Base-by-base conservation (phyloP, 2,329 filamentous ascomycete genomes). In the Leptographium lundbergii region DNA sequence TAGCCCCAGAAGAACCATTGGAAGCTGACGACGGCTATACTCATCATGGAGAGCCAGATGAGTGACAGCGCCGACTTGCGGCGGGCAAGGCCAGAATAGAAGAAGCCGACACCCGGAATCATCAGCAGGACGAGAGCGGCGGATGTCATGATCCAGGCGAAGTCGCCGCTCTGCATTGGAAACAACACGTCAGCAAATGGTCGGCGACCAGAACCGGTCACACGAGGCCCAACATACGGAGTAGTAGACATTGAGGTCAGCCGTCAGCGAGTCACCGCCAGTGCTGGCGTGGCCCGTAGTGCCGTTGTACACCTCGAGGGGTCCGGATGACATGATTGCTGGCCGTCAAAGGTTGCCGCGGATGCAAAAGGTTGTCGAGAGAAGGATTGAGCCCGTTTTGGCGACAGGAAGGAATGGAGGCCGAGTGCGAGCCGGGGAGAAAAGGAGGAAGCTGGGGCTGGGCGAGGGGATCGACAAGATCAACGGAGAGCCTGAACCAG, bases 1-100 rank as follows among this genome's bases (percentile, higher is more conserved):
- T 92, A 95, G 54, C 90, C 90, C 90, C 90, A 95, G 77, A 95
- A 92, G 77, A 95, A 95, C 90, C 91, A 96, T 69, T 95, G 89
- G 74, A 95, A 95, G 56, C 84, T 86, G 61, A 91, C 83, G 64
- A 95, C 83, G 13, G 83, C 88, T 4, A 87, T 82, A 19, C 88
- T 86, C 75, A 95, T 86, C 75, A 95, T 81, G 17, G 88, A 88
- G 4, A 95, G 80, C 80, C 89, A 91, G 71, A 95, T 87, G 62
- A 96, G 79, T 22, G 89, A 89, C 58, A 96, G 78, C 4, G 91
- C 91, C 0, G 89, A 95, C 76, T 95, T 96, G 71, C 91, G 84
- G 59, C 90, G 85, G 19, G 91, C 89, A 19, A 95, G 85, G 63
- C 90, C 91, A 51, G 88, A 92, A 77, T 96, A 96, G 80, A 95